These are phyloP conservation scores for Apiosordaria backusii DNA, from an alignment of 495 filamentous ascomycete genomes.

Conservation along the genomic window DNA sequence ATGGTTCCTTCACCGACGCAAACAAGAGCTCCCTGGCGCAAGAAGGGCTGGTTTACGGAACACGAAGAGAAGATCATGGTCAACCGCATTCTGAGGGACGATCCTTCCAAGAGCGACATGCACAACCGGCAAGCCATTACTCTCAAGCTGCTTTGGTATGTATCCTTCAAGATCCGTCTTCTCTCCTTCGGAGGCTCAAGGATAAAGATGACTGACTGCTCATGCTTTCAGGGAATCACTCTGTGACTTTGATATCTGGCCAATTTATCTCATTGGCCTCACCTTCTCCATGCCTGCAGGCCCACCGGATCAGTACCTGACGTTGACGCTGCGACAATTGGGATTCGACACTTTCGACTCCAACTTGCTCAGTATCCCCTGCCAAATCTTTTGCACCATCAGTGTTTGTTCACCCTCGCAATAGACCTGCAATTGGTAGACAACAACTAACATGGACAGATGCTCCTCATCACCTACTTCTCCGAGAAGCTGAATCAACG, in stretches of 20 bases:
- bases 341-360: slow-evolving; percentile 52
- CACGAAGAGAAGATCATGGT: slow-evolving; percentile 57
- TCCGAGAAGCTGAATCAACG: slow-evolving; percentile 53
- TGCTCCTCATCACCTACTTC: slow-evolving; percentile 46
- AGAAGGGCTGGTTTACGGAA: slow-evolving; percentile 58
- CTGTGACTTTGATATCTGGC: slow-evolving; percentile 56
- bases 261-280: slow-evolving; percentile 55
- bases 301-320: slow-evolving; percentile 46
- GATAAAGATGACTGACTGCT: neutral
- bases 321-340: slow-evolving; percentile 45
- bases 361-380: slow-evolving; percentile 52
- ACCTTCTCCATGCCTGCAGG: slow-evolving; percentile 46
- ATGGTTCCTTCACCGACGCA: slow-evolving; percentile 28
- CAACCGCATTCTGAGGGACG: slow-evolving; percentile 60
- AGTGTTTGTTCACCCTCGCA: slow-evolving; percentile 26
- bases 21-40: slow-evolving; percentile 50
- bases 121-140: slow-evolving; percentile 54
- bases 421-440: neutral
- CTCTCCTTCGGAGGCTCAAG: neutral
- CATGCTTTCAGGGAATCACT: slow-evolving; percentile 31
- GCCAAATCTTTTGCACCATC: slow-evolving; percentile 38
- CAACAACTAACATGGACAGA: neutral
- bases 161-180: neutral
- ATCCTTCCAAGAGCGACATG: slow-evolving; percentile 62
- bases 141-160: slow-evolving; percentile 38